phyloP scores from a whole-genome alignment of 2,329 filamentous ascomycete genomes.

The Didymellaceae sp. region DNA sequence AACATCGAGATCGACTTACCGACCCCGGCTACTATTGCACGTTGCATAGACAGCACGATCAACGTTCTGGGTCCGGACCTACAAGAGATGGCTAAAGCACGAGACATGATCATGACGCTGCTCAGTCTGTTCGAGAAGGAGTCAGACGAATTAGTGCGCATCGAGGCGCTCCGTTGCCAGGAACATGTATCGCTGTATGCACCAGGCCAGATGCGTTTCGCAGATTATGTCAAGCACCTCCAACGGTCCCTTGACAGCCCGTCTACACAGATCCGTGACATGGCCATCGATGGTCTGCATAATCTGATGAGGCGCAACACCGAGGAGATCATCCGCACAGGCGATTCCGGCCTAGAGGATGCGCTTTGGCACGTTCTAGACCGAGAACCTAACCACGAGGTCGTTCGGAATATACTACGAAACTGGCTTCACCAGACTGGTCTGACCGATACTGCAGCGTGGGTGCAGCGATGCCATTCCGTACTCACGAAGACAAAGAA shows the following conservation, averaged over 20 bases:
- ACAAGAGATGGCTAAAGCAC: constrained; percentile 88
- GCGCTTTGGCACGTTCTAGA: constrained; percentile 92
- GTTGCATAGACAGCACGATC: constrained; percentile 92
- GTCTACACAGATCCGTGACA: constrained; percentile 73
- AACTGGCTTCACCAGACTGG: constrained; percentile 96
- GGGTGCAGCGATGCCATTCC: constrained; percentile 87
- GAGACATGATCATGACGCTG: constrained; percentile 87
- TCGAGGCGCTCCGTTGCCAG: constrained; percentile 79
- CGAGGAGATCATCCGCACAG: constrained; percentile 77
- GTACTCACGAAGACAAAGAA: constrained; percentile 86
- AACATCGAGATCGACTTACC: constrained; percentile 88
- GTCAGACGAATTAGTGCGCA: constrained; percentile 71
- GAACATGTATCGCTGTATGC: constrained; percentile 94
- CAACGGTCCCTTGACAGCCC: constrained; percentile 78
- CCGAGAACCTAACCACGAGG: constrained; percentile 73
- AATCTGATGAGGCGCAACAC: constrained; percentile 95
- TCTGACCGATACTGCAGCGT: constrained; percentile 77
- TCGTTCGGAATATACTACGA: constrained; percentile 83
- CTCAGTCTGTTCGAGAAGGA: constrained; percentile 83
- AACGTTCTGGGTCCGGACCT: constrained; percentile 95
- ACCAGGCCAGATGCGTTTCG: constrained; percentile 83
- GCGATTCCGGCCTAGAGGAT: constrained; percentile 81
- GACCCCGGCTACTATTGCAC: constrained; percentile 80
- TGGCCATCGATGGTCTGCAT: constrained; percentile 85
- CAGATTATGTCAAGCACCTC: constrained; percentile 80